Conservation (phyloP, 257 asterid genomes). For the Echites panduratus region DNA sequence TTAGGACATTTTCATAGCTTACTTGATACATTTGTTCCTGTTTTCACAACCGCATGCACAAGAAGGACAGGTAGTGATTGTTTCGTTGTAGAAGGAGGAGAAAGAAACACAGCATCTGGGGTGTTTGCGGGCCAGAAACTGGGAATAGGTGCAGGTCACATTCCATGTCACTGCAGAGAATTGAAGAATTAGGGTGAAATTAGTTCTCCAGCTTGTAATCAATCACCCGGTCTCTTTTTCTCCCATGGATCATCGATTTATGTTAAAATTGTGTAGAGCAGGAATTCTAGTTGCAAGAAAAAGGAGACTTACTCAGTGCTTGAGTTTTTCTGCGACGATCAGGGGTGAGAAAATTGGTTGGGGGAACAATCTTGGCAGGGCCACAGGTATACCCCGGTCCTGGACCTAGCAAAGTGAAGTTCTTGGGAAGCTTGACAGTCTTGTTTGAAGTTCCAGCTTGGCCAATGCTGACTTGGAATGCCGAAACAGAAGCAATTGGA, state of each 20-base stretch:
- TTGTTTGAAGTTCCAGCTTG: slow-evolving; percentile 71
- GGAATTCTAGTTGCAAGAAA: background rate
- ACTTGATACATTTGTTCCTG: slow-evolving; percentile 28
- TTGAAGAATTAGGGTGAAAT: background rate
- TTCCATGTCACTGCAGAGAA: slow-evolving; percentile 36
- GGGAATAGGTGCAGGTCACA: slow-evolving; percentile 36
- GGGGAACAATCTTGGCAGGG: slow-evolving; percentile 67
- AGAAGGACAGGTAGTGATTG: slow-evolving; percentile 30
- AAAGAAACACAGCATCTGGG: slow-evolving; percentile 34
- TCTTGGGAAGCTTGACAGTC: slow-evolving; percentile 69
- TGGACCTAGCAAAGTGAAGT: slow-evolving; percentile 67
- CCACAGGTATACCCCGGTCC: slow-evolving; percentile 82
- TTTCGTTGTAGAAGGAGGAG: slow-evolving; percentile 32
- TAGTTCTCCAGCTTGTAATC: background rate
- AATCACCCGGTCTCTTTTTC: background rate
- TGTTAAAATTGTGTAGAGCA: background rate
- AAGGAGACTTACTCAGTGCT: slow-evolving; percentile 47
- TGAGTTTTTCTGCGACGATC: slow-evolving; percentile 72
- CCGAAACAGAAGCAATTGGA: slow-evolving; percentile 45
- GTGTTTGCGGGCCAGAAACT: slow-evolving; percentile 23
- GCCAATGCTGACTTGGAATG: slow-evolving; percentile 66
- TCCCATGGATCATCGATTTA: background rate
- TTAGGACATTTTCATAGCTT: background rate
- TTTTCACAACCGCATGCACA: slow-evolving; percentile 35
- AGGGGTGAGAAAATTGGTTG: slow-evolving; percentile 55